A percentile compares a stretch with the other conserved stretches of the same genome.
Evolutionary conservation across 306 rosid species (phyloP).

Genomic region (Coriaria nepalensis): DNA sequence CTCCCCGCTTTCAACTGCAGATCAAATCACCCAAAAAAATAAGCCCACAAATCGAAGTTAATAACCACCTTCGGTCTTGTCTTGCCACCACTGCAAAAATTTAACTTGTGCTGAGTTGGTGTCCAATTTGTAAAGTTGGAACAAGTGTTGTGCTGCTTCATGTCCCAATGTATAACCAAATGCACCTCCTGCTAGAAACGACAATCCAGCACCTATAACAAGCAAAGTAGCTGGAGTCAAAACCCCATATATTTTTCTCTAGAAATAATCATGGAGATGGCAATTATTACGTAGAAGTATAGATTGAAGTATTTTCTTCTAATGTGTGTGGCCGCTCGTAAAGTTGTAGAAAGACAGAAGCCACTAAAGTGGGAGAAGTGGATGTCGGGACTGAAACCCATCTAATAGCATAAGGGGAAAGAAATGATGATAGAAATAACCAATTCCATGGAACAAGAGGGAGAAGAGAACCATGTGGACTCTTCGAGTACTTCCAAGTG

Average conservation of each 20-base stretch:
- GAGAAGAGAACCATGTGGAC: constrained; percentile 52
- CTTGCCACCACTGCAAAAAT: constrained; percentile 83
- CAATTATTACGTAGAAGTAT: too few relatives aligned
- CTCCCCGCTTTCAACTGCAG: constrained; percentile 4
- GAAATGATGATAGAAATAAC: too few relatives aligned
- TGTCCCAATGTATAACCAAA: constrained; percentile 61
- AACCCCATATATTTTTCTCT: too few relatives aligned
- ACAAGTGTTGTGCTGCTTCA: constrained; percentile 55
- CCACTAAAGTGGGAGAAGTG: too few relatives aligned
- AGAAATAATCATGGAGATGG: too few relatives aligned
- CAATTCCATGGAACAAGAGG: constrained; percentile 4
- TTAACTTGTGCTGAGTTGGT: constrained; percentile 53
- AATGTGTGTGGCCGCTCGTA: too few relatives aligned
- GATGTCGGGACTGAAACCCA: too few relatives aligned
- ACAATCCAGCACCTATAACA: constrained; percentile 58
- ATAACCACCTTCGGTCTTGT: constrained; percentile 28
- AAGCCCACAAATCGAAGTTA: too few relatives aligned
- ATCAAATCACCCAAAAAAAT: constrained; percentile 5
- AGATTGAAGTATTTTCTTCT: too few relatives aligned
- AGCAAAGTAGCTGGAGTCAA: neutral
- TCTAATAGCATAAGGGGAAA: too few relatives aligned
- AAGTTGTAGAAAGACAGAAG: too few relatives aligned
- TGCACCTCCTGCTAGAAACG: constrained; percentile 62
- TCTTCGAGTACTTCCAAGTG: constrained; percentile 73
- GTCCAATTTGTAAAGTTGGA: constrained; percentile 80